Percentiles rank a stretch among this genome's conserved stretches.
These are phyloP conservation scores for Prototheca wickerhamii DNA, from an alignment of 163 green algal species.

Conservation along the genomic window DNA sequence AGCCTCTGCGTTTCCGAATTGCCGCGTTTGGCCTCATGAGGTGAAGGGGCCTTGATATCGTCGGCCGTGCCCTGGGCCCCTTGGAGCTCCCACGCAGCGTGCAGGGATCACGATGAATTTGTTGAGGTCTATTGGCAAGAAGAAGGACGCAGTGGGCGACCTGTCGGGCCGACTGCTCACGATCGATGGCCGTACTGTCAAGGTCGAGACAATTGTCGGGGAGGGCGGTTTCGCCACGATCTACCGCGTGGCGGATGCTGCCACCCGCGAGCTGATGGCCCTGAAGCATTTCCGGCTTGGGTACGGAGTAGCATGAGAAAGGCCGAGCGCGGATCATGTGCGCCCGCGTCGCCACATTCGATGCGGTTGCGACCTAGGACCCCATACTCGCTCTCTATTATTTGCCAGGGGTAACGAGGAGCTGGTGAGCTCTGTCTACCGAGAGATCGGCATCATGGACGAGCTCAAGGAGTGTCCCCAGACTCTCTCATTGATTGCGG, in stretches of 20 bases:
- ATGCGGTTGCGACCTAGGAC: not conserved
- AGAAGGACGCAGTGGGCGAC: not conserved
- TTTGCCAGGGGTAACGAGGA: not conserved
- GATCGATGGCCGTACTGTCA: conserved; percentile 1
- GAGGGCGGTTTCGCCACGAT: conserved; percentile 67
- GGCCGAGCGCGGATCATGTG: not conserved
- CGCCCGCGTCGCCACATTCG: not conserved
- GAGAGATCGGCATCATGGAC: conserved; percentile 1
- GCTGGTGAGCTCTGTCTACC: not conserved
- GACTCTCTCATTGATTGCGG: conserved; percentile 51
- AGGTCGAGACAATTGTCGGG: conserved; percentile 38
- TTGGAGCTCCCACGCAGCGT: not conserved
- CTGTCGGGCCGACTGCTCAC: not conserved
- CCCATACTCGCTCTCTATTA: not conserved
- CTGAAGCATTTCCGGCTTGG: conserved; percentile 71
- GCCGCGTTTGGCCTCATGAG: not conserved
- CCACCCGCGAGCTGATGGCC: conserved; percentile 33
- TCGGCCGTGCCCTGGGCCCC: not conserved
- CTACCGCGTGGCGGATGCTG: conserved; percentile 47
- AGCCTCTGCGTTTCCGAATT: not conserved
- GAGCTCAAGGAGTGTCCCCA: conserved; percentile 30
- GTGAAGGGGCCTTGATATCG: not conserved
- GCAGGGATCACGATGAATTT: not conserved
- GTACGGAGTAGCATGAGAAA: conserved; percentile 1
- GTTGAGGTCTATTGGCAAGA: not conserved